phyloP scores from a whole-genome alignment of 805 yeast species.

The Pichia nanzhaoensis region DNA sequence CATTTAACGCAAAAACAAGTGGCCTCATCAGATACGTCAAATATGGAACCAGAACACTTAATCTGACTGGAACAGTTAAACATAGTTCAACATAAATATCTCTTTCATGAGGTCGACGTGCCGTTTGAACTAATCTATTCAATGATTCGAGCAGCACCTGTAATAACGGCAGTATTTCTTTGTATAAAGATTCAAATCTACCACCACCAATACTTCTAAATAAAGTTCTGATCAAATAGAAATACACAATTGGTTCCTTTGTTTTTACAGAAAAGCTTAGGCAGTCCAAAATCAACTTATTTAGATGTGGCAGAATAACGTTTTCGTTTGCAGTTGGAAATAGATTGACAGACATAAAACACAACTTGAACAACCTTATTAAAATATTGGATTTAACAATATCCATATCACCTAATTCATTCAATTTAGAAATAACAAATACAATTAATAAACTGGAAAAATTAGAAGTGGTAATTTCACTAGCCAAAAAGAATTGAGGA shows the following conservation, averaged over 20 bases:
- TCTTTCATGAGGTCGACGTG: slow-evolving; percentile 82
- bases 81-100: slow-evolving; percentile 94
- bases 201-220: slow-evolving; percentile 97
- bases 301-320: slow-evolving; percentile 82
- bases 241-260: slow-evolving; percentile 85
- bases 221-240: slow-evolving; percentile 77
- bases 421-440: slow-evolving; percentile 66
- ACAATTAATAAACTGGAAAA: slow-evolving; percentile 78
- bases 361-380: slow-evolving; percentile 79
- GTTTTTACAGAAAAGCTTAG: slow-evolving; percentile 75
- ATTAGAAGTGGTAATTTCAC: slow-evolving; percentile 89
- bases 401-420: slow-evolving; percentile 75
- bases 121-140: slow-evolving; percentile 73
- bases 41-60: slow-evolving; percentile 91
- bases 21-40: slow-evolving; percentile 85
- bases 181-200: slow-evolving; percentile 84
- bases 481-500: slow-evolving; percentile 90
- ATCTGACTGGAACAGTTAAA: slow-evolving; percentile 89
- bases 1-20: slow-evolving; percentile 81
- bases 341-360: slow-evolving; percentile 92
- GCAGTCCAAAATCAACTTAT: slow-evolving; percentile 73
- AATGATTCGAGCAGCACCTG: slow-evolving; percentile 82
- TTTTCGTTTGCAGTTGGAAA: slow-evolving; percentile 84
- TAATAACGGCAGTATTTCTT: slow-evolving; percentile 84
- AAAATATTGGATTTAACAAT: slow-evolving; percentile 71